Base-by-base conservation (phyloP, 2,329 filamentous ascomycete genomes). In the Chaetomium sp. region DNA sequence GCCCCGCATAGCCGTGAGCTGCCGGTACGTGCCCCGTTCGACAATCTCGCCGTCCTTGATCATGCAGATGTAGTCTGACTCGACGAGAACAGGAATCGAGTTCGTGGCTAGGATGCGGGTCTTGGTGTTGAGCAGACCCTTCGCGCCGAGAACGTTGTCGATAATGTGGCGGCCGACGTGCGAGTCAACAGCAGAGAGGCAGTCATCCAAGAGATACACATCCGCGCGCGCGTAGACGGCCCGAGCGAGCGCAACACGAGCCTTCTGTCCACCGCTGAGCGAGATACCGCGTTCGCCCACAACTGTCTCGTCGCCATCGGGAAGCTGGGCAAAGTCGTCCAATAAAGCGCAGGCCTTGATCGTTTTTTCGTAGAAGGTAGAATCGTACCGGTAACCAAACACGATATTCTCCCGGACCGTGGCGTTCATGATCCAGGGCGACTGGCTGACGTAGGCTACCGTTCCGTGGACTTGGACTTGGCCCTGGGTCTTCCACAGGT, bases 221-320 rank as follows among this genome's bases (percentile, higher is more conserved):
- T 99, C 95, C n/a, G 94, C 91, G 63, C 94, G 83, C 51, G 95
- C 91, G 68, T 99, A 99, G 1, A 99, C 94, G 35, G 95, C 92
- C 69, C 94, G 84, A 42, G 94, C 94, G 53, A 99, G 78, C 11
- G 91, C 92, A 58, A 99, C 79, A 59, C 94, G 88, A 54, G 94
- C 92, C 74, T 96, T 99, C 69, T 99, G 94, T 5, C 95, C 94
- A 62, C 92, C 92, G 60, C 91, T 96, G 32, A 99, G 76, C 2
- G 92, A 97, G 56, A 99, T 99, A 42, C 94, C 94, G 60, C 94
- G 86, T 74, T 99, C 95, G 56, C 94, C 94, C 40, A 99, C 95
- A 66, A 96, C 88, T 0, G 94, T 99, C 69, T 95, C 88, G 66
- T 99, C 95, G 34, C 95, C 94, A 68, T 99, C 94, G 3, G 94